Conservation (phyloP, 805 yeast species). For the Clavispora asparagi region DNA sequence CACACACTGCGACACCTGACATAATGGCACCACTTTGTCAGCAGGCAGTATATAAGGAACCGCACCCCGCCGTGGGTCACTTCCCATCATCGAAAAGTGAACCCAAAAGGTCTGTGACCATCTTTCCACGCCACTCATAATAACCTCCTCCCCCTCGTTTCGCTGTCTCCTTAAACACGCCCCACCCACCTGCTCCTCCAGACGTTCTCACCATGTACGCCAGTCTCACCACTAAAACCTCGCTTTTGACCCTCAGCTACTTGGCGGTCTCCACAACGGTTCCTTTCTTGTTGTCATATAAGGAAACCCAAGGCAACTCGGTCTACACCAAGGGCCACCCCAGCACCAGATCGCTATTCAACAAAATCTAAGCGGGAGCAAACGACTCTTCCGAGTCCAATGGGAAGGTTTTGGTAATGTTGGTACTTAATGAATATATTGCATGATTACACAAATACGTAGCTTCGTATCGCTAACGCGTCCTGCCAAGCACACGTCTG, state of each 20-base stretch:
- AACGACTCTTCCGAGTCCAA: neutral
- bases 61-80: neutral
- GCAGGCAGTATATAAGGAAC: neutral
- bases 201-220: constrained; percentile 15
- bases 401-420: constrained; percentile 1
- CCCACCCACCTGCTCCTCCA: neutral
- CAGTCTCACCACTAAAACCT: constrained; percentile 20
- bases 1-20: neutral
- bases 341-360: constrained; percentile 31
- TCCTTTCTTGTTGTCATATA: constrained; percentile 38
- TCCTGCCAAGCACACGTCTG: neutral
- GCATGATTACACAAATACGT: neutral
- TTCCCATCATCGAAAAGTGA: neutral
- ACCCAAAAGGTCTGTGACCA: neutral
- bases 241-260: constrained; percentile 32
- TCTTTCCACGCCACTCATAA: neutral
- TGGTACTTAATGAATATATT: neutral
- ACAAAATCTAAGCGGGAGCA: constrained; percentile 20
- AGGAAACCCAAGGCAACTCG: constrained; percentile 24
- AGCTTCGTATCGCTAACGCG: neutral
- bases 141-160: neutral
- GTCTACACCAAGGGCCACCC: constrained; percentile 29
- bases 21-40: constrained; percentile 8
- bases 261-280: constrained; percentile 34
- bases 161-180: neutral